Percentiles rank a stretch among this genome's conserved stretches.
These are phyloP conservation scores for Biscutella laevigata DNA, from an alignment of 441 rosid species.

Conservation along the genomic window DNA sequence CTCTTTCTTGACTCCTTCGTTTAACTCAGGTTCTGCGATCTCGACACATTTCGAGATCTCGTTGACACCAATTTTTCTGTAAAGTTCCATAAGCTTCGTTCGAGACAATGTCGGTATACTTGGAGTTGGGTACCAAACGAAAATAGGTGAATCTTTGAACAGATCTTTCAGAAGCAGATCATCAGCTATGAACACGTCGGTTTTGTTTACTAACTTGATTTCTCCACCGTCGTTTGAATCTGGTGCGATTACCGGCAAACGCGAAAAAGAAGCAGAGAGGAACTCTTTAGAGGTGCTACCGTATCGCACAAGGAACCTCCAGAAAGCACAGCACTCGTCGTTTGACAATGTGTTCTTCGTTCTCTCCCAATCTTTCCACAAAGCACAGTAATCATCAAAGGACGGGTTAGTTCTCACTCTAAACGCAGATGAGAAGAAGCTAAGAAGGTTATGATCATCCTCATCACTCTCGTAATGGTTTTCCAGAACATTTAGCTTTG, in stretches of 20 bases:
- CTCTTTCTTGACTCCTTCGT: conserved; percentile 2
- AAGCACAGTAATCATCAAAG: conserved; percentile 40
- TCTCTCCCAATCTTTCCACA: conserved; percentile 63
- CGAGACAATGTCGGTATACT: conserved; percentile 34
- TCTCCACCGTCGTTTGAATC: conserved; percentile 17
- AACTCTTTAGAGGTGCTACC: conserved; percentile 4
- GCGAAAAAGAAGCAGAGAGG: conserved; percentile 32
- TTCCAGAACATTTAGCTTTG: conserved; percentile 37
- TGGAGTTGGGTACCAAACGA: conserved; percentile 64
- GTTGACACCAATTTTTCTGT: conserved; percentile 48
- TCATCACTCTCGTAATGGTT: conserved; percentile 25
- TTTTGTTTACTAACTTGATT: conserved; percentile 30
- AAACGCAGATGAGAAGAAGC: conserved; percentile 35
- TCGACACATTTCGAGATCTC: conserved; percentile 42
- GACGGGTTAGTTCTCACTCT: conserved; percentile 38
- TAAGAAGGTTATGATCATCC: conserved; percentile 10
- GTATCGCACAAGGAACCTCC: conserved; percentile 34
- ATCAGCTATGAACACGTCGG: conserved; percentile 58
- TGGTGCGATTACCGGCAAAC: conserved; percentile 40
- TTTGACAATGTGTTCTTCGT: conserved; percentile 28
- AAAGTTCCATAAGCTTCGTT: conserved; percentile 38
- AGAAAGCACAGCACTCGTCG: conserved; percentile 52
- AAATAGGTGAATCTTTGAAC: conserved; percentile 35
- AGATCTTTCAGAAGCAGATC: conserved; percentile 53
- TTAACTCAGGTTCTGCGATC: conserved; percentile 29